Percentiles rank a stretch among this genome's conserved stretches.
phyloP scores from a whole-genome alignment of 1,139 yeast species.

The Torulaspora pretoriensis region DNA sequence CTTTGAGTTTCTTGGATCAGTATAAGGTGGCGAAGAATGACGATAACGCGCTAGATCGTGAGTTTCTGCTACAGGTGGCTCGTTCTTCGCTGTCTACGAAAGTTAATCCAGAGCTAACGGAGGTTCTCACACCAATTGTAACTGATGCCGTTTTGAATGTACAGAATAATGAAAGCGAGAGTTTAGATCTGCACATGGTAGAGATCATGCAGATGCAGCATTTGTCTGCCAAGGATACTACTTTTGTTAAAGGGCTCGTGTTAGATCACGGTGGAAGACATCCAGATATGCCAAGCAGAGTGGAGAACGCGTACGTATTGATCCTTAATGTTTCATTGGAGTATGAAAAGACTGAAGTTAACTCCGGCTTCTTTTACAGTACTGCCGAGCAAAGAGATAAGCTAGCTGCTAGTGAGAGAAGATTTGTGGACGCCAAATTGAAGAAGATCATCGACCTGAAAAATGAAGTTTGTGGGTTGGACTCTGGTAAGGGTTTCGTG shows the following conservation, averaged over 20 bases:
- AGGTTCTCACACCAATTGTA: slow-evolving; percentile 84
- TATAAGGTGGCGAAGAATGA: slow-evolving; percentile 44
- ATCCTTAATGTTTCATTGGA: slow-evolving; percentile 92
- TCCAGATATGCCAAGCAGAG: slow-evolving; percentile 95
- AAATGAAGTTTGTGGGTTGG: slow-evolving; percentile 81
- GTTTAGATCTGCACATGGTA: slow-evolving; percentile 90
- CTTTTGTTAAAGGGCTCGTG: slow-evolving; percentile 81
- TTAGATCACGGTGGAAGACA: slow-evolving; percentile 98
- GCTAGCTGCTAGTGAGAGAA: slow-evolving; percentile 88
- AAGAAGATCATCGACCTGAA: slow-evolving; percentile 88
- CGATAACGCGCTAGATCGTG: slow-evolving; percentile 61
- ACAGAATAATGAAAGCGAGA: slow-evolving; percentile 46
- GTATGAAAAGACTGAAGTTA: slow-evolving; percentile 96
- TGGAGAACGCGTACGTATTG: slow-evolving; percentile 77
- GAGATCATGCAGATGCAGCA: slow-evolving; percentile 99
- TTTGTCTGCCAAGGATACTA: slow-evolving; percentile 78
- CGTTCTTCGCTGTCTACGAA: slow-evolving; percentile 85
- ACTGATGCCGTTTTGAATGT: slow-evolving; percentile 93
- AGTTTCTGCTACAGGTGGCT: slow-evolving; percentile 85
- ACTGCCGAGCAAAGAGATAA: slow-evolving; percentile 95
- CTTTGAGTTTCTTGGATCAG: slow-evolving; percentile 62
- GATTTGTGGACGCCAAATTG: slow-evolving; percentile 90
- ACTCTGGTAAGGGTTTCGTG: slow-evolving; percentile 75
- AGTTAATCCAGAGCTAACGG: slow-evolving; percentile 69
- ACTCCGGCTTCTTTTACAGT: slow-evolving; percentile 92